phyloP scores from a whole-genome alignment of 192 early-diverging fungal species.

The Ambispora gerdemannii region DNA sequence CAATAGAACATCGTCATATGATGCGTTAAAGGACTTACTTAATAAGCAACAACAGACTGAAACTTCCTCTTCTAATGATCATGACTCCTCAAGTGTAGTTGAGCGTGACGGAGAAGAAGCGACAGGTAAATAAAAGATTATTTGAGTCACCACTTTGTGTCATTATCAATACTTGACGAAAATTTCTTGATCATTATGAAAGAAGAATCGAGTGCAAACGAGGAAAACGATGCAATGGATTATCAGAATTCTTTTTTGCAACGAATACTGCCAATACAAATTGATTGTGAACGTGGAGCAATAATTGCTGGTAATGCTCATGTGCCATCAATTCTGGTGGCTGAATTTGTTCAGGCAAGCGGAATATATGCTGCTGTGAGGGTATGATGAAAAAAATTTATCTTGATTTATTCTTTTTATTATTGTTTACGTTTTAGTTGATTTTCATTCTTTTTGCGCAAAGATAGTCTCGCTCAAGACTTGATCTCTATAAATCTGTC shows the following conservation, averaged over 20 bases:
- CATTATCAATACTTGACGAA: not conserved
- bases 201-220: conserved; percentile 39
- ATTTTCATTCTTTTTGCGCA: not conserved
- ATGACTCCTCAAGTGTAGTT: not conserved
- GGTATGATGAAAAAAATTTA: conserved; percentile 25
- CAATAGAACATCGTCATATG: conserved; percentile 72
- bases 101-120: not conserved
- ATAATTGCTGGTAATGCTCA: conserved; percentile 71
- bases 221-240: conserved; percentile 21
- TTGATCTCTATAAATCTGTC: conserved; percentile 59
- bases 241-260: conserved; percentile 48
- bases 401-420: not conserved
- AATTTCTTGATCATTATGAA: too few relatives aligned
- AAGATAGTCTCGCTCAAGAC: conserved; percentile 47
- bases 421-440: not conserved
- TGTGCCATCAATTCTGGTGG: conserved; percentile 57
- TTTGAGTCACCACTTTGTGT: too few relatives aligned
- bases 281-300: conserved; percentile 61
- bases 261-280: conserved; percentile 62
- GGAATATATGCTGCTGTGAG: conserved; percentile 55
- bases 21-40: conserved; percentile 39
- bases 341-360: conserved; percentile 53
- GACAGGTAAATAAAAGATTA: conserved; percentile 4
- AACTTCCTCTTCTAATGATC: conserved; percentile 24
- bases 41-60: conserved; percentile 29